A percentile compares a stretch with the other conserved stretches of the same genome.
Evolutionary conservation across 768 basidiomycete genomes (phyloP).

Genomic region (Mycena vulgaris): DNA sequence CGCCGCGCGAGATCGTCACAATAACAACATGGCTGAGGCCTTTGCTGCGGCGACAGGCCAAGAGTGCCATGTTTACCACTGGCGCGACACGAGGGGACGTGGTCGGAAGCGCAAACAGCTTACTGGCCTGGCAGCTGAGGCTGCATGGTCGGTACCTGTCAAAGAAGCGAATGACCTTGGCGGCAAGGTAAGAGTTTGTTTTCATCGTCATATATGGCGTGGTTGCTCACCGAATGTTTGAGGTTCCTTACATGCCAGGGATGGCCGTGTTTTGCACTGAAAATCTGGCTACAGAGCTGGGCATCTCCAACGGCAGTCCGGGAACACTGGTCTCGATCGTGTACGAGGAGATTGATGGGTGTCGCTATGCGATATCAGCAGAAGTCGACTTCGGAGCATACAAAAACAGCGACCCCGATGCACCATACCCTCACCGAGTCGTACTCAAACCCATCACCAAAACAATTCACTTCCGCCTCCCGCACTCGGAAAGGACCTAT

Average conservation of each 20-base stretch:
- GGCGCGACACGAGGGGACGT: conserved; percentile 7
- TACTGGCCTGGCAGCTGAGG: neutral
- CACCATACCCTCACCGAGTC: conserved; percentile 21
- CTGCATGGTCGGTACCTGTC: neutral
- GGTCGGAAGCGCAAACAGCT: neutral
- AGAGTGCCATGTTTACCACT: conserved; percentile 12
- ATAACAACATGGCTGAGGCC: conserved; percentile 15
- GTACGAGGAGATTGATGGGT: conserved; percentile 3
- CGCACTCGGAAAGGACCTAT: conserved; percentile 12
- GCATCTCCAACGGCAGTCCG: conserved; percentile 26
- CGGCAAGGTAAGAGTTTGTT: too few relatives aligned
- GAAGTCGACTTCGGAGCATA: conserved; percentile 18
- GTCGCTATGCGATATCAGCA: conserved; percentile 23
- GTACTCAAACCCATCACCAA: neutral
- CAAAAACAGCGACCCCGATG: neutral
- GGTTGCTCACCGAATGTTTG: neutral
- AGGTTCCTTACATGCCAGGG: conserved; percentile 22
- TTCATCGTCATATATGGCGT: conserved; percentile 10
- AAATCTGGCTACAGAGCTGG: conserved; percentile 32
- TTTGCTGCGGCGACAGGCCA: conserved; percentile 25
- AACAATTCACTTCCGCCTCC: conserved; percentile 19
- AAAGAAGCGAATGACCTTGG: conserved; percentile 5
- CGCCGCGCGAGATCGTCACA: conserved; percentile 9
- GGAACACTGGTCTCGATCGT: conserved; percentile 21
- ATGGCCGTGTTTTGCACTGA: conserved; percentile 32